Percentiles rank a stretch among this genome's conserved stretches.
Evolutionary conservation across 1,284 basidiomycete genomes (phyloP).

Genomic region (Sanghuangporus weigelae): DNA sequence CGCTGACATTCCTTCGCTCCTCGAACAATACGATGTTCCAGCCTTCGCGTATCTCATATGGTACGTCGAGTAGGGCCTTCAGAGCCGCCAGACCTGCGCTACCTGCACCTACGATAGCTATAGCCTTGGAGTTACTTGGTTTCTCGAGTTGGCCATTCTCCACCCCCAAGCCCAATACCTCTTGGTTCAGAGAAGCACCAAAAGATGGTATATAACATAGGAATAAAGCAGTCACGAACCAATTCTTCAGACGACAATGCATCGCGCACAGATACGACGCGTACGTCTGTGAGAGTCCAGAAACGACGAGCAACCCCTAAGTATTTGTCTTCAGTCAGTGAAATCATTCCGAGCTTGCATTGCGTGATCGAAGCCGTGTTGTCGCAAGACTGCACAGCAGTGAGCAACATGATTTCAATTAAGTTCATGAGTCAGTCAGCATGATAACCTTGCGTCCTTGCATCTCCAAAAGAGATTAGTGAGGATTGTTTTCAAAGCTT

Average conservation of each 20-base stretch:
- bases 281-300: background rate
- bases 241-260: background rate
- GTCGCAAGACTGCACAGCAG: too few species aligned
- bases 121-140: slow-evolving; percentile 33
- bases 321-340: background rate
- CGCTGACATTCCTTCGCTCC: slow-evolving; percentile 43
- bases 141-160: background rate
- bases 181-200: background rate
- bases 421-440: too few species aligned
- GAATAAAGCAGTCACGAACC: background rate
- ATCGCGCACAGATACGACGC: background rate
- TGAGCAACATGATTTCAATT: too few species aligned
- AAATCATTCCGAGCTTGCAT: too few species aligned
- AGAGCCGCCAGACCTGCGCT: slow-evolving; percentile 49
- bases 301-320: background rate
- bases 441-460: too few species aligned
- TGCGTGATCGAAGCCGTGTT: too few species aligned
- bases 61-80: slow-evolving; percentile 44
- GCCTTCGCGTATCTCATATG: slow-evolving; percentile 29
- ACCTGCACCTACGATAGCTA: slow-evolving; percentile 49
- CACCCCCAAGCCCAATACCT: background rate
- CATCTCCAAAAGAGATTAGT: too few species aligned
- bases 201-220: background rate
- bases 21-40: slow-evolving; percentile 52
- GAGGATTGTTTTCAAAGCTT: too few species aligned